Evolutionary conservation across 129 eudicot species (phyloP), one percentile per base, ranked within the genome.

Genomic region (Daucus carota): DNA sequence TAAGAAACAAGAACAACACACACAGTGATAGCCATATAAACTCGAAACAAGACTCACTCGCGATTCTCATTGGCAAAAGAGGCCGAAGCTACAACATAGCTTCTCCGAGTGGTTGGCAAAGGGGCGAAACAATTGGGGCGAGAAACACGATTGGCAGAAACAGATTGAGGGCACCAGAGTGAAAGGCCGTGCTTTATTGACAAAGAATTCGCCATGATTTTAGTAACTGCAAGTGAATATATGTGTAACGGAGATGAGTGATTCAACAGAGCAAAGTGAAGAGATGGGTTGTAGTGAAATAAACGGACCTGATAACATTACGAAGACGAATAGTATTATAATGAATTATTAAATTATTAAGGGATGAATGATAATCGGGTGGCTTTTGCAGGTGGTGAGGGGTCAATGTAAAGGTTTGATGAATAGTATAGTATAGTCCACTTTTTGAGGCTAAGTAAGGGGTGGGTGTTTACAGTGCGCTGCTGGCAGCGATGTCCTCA

Each of bases 41-140:
- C 26, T 43, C 41, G 7, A 13, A 22, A 67, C 77, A 59, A 69
- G 60, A 77, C 88, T 77, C 76, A 94, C 98, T 94, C 97, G 75
- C 97, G 84, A 83, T 94, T 94, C 57, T 94, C 90, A 72, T 94
- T 94, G 52, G 87, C 90, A 40, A 87, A 93, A 73, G 91, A 83
- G 60, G 92, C 66, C 10, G 98, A 87, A 3, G 97, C 89, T 73
- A 83, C 91, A 38, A 87, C 80, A 45, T 81, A 91, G 70, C 83
- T 82, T 40, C 93, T 81, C 47, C 87, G 84, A 85, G n/a, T n/a
- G n/a, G n/a, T n/a, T n/a, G n/a, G n/a, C 20, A 85, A 82, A 83
- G 81, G 41, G 40, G 79, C 38, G 8, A 74, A 70, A 80, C 69
- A 66, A 78, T 72, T 71, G 54, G 73, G 75, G 11, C 9, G 82